phyloP scores from a whole-genome alignment of 2,329 filamentous ascomycete species.

The Nothopassalora personata region DNA sequence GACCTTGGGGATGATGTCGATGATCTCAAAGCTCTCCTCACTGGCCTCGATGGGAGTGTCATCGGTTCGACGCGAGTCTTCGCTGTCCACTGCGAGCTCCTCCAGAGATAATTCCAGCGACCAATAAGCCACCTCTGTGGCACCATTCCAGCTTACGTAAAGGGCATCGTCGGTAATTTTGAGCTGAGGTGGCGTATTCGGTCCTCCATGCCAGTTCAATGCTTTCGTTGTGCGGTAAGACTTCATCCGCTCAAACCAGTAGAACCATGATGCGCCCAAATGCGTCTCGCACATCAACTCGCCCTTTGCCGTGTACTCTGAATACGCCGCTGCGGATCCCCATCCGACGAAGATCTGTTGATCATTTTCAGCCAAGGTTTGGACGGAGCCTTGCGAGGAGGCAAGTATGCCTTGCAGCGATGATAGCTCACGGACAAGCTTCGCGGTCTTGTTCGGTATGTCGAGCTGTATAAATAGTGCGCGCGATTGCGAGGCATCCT shows the following conservation, averaged over 20 bases:
- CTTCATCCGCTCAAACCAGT: slow-evolving; percentile 30
- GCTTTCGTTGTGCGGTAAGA: slow-evolving; percentile 36
- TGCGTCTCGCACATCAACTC: slow-evolving; percentile 41
- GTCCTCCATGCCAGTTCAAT: slow-evolving; percentile 27
- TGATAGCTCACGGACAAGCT: slow-evolving; percentile 41
- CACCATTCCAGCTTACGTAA: slow-evolving; percentile 52
- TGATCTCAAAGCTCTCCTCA: slow-evolving; percentile 52
- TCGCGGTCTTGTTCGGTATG: slow-evolving; percentile 39
- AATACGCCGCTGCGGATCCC: slow-evolving; percentile 49
- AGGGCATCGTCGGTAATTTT: slow-evolving; percentile 26
- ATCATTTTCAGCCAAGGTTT: slow-evolving; percentile 41
- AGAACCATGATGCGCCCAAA: slow-evolving; percentile 33
- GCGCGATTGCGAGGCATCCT: slow-evolving; percentile 31
- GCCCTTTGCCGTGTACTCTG: slow-evolving; percentile 42
- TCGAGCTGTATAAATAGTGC: slow-evolving; percentile 40
- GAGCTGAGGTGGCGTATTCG: slow-evolving; percentile 22
- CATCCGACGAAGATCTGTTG: slow-evolving; percentile 51
- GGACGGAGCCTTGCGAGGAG: slow-evolving; percentile 49
- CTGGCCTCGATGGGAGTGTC: slow-evolving; percentile 63
- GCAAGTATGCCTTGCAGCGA: slow-evolving; percentile 38
- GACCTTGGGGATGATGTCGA: slow-evolving; percentile 19
- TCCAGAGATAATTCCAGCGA: slow-evolving; percentile 28
- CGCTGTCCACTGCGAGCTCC: neutral
- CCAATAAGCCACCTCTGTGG: slow-evolving; percentile 45
- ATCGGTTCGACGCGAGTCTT: neutral